A percentile compares a stretch with the other conserved stretches of the same genome.
Conservation (phyloP, 2,329 filamentous ascomycete species). For the Bipolaris cookei region DNA sequence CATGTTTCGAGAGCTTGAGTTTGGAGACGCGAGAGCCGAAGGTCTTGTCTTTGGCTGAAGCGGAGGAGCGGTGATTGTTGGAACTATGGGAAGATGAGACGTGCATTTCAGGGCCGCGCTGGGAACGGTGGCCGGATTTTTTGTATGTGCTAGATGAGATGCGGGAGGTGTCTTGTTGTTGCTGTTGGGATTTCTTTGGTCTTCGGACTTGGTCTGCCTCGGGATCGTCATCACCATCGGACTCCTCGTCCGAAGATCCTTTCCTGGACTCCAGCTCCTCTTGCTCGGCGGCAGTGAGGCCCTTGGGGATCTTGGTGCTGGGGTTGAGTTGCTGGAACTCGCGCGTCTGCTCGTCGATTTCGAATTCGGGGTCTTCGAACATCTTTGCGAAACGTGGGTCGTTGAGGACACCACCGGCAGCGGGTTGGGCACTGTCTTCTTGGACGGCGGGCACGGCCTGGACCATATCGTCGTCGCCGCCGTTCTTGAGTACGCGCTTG, state of each 20-base stretch:
- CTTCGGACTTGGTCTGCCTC: constrained; percentile 4
- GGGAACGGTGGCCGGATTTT: constrained; percentile 59
- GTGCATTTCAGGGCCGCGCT: constrained; percentile 57
- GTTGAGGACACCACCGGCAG: constrained; percentile 63
- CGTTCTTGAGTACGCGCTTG: constrained; percentile 61
- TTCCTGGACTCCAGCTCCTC: constrained; percentile 58
- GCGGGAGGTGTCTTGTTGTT: constrained; percentile 45
- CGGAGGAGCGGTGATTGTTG: constrained; percentile 38
- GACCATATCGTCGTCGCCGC: constrained; percentile 59
- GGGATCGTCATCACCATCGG: constrained; percentile 33
- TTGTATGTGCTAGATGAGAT: constrained; percentile 70
- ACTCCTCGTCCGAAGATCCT: constrained; percentile 46
- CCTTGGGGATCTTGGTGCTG: constrained; percentile 68
- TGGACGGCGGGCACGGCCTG: constrained; percentile 37
- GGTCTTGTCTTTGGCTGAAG: constrained; percentile 58
- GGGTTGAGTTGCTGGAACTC: constrained; percentile 92
- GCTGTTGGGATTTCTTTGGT: constrained; percentile 35
- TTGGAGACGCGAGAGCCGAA: constrained; percentile 63
- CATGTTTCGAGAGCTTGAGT: constrained; percentile 39
- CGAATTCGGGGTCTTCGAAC: constrained; percentile 93
- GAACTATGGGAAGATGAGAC: constrained; percentile 54
- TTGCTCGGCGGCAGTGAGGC: constrained; percentile 66
- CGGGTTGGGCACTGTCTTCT: constrained; percentile 59
- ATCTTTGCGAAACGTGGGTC: constrained; percentile 87
- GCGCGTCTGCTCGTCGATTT: constrained; percentile 84